These are phyloP conservation scores for Noccaea caerulescens DNA, from an alignment of 345 rosid species.

Conservation along the genomic window DNA sequence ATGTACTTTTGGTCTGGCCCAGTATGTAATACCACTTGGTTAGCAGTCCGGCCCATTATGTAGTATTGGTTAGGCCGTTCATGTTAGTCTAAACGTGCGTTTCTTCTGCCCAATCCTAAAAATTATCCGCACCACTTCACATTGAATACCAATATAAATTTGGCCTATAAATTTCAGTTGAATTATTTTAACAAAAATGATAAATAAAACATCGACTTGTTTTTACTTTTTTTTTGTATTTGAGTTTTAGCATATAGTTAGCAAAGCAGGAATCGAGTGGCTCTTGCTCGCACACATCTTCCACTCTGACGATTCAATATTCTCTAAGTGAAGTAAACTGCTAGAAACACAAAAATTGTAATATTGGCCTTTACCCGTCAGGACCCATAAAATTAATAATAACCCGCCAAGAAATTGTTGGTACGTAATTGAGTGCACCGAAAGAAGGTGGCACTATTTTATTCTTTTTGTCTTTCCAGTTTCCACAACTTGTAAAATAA, in stretches of 20 bases:
- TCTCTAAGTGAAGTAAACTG: not conserved
- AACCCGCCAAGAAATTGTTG: conserved; percentile 44
- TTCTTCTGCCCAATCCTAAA: not conserved
- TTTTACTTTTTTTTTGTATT: not conserved
- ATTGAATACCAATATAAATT: too few species aligned
- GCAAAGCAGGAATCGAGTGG: not conserved
- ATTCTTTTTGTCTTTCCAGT: conserved; percentile 10
- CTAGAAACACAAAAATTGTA: not conserved
- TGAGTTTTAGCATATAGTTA: not conserved
- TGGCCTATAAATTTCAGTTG: too few species aligned
- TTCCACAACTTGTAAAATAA: not conserved
- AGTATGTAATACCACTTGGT: not conserved
- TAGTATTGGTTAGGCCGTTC: conserved; percentile 13
- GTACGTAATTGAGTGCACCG: conserved; percentile 47
- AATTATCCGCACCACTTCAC: too few species aligned
- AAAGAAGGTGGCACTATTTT: conserved; percentile 38
- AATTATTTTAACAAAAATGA: not conserved
- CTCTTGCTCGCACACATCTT: conserved; percentile 18
- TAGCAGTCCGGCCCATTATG: not conserved
- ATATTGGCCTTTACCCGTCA: conserved; percentile 10
- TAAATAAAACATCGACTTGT: not conserved
- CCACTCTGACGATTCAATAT: not conserved
- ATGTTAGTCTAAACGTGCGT: not conserved
- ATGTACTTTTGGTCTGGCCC: conserved; percentile 7
- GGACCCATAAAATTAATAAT: conserved; percentile 44